Base-by-base conservation (phyloP, 495 filamentous ascomycete species). In the Aspergillus carlsbadensis region DNA sequence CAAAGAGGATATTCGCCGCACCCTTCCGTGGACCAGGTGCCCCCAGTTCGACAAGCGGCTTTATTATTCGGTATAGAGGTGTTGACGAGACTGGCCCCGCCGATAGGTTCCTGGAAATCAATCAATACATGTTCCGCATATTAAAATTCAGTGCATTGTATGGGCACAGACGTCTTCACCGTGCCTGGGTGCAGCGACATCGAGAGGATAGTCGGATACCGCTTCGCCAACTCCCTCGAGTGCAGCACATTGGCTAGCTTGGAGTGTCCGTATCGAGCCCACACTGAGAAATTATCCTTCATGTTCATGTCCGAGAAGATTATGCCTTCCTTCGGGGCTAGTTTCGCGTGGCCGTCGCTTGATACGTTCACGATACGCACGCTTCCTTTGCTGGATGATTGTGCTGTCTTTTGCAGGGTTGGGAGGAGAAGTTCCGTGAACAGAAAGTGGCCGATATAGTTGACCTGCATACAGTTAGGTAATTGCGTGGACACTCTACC, bases 11-110 rank as follows among this genome's bases (percentile, higher is more conserved):
- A 37, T 37, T 51, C 2, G 33, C 33, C 37, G 48, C 48, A 5
- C 48, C 48, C 14, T 51, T 37, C n/a, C 48, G 48, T 6, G 48
- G 48, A 11, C 48, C 48, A 10, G 48, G 48, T 8, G 48, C 48
- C 6, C 48, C 48, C 1, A 51, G 33, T 17, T 51, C 48, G 14
- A 51, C 48, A 14, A 51, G 35, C n/a, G 48, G 48, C n/a, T 39
- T 51, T 37, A 51, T 13, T n/a, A 51, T 24, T 2, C 33, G 31
- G 17, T 51, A 51, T 21, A 51, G 10, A 1, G 17, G 33, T 14
- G 33, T 51, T 10, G 48, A 51, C 5, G 48, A 21, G 33, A 51
- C 10, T 4, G 48, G 48, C 11, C 48, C 48, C 10, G 35, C n/a
- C 6, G 48, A 51, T 2, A 51, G 33, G n/a, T 51, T 51, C n/a